Percentiles rank a stretch among this genome's conserved stretches.
These are phyloP conservation scores for Lichtheimia hyalospora DNA, from an alignment of 371 early-diverging fungal genomes.

Conservation along the genomic window DNA sequence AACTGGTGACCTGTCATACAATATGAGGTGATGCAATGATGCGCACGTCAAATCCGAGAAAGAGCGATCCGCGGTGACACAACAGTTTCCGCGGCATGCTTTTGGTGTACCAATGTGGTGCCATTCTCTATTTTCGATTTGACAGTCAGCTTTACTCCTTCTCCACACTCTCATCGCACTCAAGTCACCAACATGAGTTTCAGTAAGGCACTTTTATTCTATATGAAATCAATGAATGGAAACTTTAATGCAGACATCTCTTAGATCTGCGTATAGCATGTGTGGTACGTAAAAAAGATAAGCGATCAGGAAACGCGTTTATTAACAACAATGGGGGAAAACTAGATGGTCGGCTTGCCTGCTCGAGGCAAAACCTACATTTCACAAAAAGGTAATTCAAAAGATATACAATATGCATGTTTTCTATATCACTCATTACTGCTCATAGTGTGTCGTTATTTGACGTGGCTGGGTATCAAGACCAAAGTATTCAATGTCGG, in stretches of 20 bases:
- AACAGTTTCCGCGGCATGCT: no score
- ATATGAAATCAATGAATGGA: not conserved
- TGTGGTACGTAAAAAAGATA: slow-evolving; percentile 50
- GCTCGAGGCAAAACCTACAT: slow-evolving; percentile 92
- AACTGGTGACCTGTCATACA: no score
- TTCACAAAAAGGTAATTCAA: slow-evolving; percentile 81
- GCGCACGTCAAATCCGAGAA: no score
- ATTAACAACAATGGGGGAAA: not conserved
- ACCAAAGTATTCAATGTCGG: slow-evolving; percentile 95
- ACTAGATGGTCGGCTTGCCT: slow-evolving; percentile 82
- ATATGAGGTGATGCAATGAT: no score
- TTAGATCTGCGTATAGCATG: slow-evolving; percentile 65
- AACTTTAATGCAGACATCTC: not conserved
- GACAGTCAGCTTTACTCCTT: not conserved
- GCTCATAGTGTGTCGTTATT: slow-evolving; percentile 19
- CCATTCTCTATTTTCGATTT: not conserved
- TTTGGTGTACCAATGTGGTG: no score
- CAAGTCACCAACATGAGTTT: slow-evolving; percentile 8
- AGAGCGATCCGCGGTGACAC: no score
- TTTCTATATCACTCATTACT: no score
- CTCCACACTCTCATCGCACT: not conserved
- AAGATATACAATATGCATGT: no score
- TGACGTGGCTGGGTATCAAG: slow-evolving; percentile 91
- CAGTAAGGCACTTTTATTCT: slow-evolving; percentile 6
- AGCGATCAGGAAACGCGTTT: not conserved